Evolutionary conservation across 2,329 filamentous ascomycete genomes (phyloP), one percentile per base, ranked within the genome.

Genomic region (Domatiomyces catenatus): DNA sequence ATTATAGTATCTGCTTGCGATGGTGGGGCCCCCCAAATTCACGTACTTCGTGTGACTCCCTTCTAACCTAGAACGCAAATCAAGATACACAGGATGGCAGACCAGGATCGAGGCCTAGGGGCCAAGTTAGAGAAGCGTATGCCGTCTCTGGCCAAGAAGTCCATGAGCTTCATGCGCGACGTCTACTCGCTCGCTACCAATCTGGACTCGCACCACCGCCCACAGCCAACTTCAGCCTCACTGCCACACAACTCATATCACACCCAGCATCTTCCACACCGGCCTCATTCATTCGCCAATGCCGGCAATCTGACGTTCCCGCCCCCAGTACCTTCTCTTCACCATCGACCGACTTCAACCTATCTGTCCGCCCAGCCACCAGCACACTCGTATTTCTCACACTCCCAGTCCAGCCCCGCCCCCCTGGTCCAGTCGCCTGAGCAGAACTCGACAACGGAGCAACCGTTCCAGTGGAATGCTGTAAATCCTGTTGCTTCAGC

Each of bases 401-500:
- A 19, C 17, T 19, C 19, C 36, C 24, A 47, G 24, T 12, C 19
- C 3, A 17, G 1, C 36, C 46, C 46, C 8, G 7, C 4, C 32
- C 2, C 32, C 15, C 10, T 39, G 15, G 32, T 39, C 5, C 32
- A 39, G 10, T 39, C 32, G 5, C 32, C 32, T 4, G 10, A 39
- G 15, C 32, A 39, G 10, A 39, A 39, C 32, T 39, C 15, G 10
- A 15, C 32, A 39, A 15, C 32, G 2, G 32, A 39, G 5, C 8
- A 39, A 15, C 32, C 32, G 1, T 15, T 39, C 2, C 45, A 47
- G 17, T 28, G 20, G 26, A 47, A 0, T 86, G 89, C 59, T 81
- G 82, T 1, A 71, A 79, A n/a, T 71, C 79, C 1, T 62, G 90
- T 12, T 74, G 75, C 47, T 70, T 94, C 48, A 88, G 88, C 52